Evolutionary conservation across 2,329 filamentous ascomycete species (phyloP).

Genomic region (Leptosphaerulina australis): DNA sequence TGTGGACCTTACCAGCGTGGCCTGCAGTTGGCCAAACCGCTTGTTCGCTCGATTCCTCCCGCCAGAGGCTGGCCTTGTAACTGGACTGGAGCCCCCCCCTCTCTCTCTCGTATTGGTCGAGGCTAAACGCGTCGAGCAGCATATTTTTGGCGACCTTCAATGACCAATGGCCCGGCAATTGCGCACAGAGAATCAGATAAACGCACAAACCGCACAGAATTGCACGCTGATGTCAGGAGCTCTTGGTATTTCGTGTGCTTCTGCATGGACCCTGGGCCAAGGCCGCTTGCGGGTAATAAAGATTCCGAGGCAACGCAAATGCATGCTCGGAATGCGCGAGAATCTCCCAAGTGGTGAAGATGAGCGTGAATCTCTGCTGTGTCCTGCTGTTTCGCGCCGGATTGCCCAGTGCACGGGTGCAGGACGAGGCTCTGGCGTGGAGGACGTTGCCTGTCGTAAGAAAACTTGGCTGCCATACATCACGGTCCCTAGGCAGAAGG

Average conservation of each 20-base stretch:
- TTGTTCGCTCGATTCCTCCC: neutral
- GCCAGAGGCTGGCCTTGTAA: conserved; percentile 17
- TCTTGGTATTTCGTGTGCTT: neutral
- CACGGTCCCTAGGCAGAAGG: neutral
- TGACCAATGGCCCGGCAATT: conserved; percentile 8
- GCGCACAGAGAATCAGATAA: conserved; percentile 16
- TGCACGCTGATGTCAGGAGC: conserved; percentile 16
- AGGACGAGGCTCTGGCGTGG: conserved; percentile 5
- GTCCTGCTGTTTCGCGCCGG: conserved; percentile 1
- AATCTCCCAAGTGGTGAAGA: neutral
- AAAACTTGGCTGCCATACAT: conserved; percentile 14
- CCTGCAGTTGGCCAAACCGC: conserved; percentile 21
- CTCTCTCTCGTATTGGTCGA: conserved; percentile 28
- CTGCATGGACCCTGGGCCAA: conserved; percentile 14
- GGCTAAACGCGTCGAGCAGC: conserved; percentile 29
- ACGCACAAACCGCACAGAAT: conserved; percentile 13
- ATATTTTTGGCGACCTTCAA: conserved; percentile 16
- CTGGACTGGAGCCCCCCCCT: conserved; percentile 28
- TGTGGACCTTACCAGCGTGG: conserved; percentile 20
- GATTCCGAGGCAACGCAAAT: conserved; percentile 26
- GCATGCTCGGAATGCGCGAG: conserved; percentile 15
- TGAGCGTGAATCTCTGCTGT: conserved; percentile 1
- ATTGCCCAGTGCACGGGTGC: conserved; percentile 10
- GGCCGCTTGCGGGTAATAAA: conserved; percentile 26
- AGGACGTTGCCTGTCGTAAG: conserved; percentile 3